Evolutionary conservation across 768 basidiomycete genomes (phyloP).

Genomic region (Boletus huronensis): DNA sequence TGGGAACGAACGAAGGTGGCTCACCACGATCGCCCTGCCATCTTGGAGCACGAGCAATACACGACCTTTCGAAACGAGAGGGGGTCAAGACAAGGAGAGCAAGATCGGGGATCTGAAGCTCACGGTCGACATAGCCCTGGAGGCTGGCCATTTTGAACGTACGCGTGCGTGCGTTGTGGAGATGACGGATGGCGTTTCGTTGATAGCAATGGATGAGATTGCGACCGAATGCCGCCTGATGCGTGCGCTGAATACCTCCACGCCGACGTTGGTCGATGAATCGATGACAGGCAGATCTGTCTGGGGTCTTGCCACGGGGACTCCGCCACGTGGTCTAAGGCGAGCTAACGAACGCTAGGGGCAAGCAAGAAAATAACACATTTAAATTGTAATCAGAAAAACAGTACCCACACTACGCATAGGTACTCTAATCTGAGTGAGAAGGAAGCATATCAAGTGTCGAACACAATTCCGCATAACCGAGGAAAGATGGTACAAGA

Average conservation of each 20-base stretch:
- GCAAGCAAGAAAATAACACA: neutral
- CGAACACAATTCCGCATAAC: neutral
- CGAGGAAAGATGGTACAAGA: neutral
- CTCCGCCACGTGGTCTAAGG: neutral
- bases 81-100: neutral
- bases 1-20: conserved; percentile 26
- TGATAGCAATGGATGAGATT: neutral
- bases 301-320: neutral
- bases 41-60: conserved; percentile 95
- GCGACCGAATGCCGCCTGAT: neutral
- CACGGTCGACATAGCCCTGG: conserved; percentile 88
- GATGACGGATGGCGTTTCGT: conserved; percentile 2
- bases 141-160: conserved; percentile 71
- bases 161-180: conserved; percentile 13
- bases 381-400: too few species aligned
- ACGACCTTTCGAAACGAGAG: conserved; percentile 49
- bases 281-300: neutral
- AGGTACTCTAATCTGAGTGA: neutral
- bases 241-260: neutral
- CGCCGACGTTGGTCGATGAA: neutral
- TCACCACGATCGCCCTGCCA: conserved; percentile 88
- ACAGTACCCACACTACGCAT: neutral
- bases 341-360: too few species aligned
- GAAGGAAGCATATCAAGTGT: neutral
- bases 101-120: conserved; percentile 23